Conservation (phyloP, 208 protist genomes). For the Leishmania tarentolae region DNA sequence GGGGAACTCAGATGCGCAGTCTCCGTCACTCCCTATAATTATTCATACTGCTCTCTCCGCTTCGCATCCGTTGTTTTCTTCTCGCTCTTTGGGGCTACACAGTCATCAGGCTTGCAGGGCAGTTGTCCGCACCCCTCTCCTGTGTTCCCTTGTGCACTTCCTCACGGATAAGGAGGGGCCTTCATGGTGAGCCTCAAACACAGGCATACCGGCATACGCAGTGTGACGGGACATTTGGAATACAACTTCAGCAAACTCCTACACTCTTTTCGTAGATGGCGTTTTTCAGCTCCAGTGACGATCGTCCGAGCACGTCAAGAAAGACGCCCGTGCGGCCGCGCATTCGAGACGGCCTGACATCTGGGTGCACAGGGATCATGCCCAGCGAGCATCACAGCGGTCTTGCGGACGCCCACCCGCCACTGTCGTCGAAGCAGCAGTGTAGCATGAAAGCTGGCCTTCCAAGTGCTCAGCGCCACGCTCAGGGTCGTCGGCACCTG, state of each 20-base stretch:
- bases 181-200: neutral
- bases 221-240: neutral
- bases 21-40: neutral
- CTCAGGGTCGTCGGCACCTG: conserved; percentile 44
- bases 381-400: conserved; percentile 20
- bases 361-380: conserved; percentile 35
- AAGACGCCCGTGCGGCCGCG: conserved; percentile 12
- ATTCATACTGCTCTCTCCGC: neutral
- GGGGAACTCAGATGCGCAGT: neutral
- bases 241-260: neutral
- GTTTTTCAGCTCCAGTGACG: conserved; percentile 9
- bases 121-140: neutral
- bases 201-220: neutral
- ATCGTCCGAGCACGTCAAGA: conserved; percentile 17
- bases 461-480: neutral
- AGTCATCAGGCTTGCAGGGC: neutral
- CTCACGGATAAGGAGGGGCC: neutral
- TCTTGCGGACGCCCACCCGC: conserved; percentile 1
- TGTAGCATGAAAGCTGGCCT: conserved; percentile 11
- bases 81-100: neutral
- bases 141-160: neutral
- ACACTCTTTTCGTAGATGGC: neutral
- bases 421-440: conserved; percentile 9
- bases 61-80: neutral
- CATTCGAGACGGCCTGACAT: conserved; percentile 19